phyloP scores from a whole-genome alignment of 768 basidiomycete species.

The Termitomyces sp. region DNA sequence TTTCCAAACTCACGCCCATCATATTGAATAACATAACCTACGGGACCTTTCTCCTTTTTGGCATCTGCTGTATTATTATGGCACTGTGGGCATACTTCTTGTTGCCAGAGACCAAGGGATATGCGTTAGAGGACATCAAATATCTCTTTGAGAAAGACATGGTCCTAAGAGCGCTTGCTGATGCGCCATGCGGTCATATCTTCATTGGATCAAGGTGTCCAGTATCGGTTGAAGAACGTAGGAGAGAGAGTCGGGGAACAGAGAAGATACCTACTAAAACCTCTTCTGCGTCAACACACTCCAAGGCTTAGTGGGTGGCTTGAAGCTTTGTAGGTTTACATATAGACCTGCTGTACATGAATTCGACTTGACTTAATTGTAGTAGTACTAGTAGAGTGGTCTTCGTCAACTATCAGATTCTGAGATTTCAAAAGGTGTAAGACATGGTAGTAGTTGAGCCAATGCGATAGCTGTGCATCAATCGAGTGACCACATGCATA shows the following conservation, averaged over 20 bases:
- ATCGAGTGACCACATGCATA: too few species aligned
- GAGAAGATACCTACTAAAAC: not conserved
- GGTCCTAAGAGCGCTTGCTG: conserved; percentile 31
- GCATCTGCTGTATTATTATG: conserved; percentile 38
- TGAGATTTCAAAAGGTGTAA: too few species aligned
- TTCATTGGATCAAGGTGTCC: conserved; percentile 28
- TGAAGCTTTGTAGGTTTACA: not conserved
- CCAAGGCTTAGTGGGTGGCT: not conserved
- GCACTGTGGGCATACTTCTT: conserved; percentile 39
- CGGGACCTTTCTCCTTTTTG: conserved; percentile 42
- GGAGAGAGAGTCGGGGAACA: not conserved
- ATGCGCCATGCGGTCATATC: conserved; percentile 36
- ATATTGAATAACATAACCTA: conserved; percentile 31
- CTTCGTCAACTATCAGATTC: too few species aligned
- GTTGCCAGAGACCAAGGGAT: conserved; percentile 45
- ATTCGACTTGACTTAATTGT: too few species aligned
- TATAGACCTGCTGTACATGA: not conserved
- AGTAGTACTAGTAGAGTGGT: too few species aligned
- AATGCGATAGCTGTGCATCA: too few species aligned
- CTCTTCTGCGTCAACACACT: not conserved
- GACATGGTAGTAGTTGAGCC: too few species aligned
- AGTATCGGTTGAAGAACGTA: conserved; percentile 21
- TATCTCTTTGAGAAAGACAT: conserved; percentile 39
- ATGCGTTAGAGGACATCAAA: conserved; percentile 43
- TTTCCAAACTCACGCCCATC: conserved; percentile 38